phyloP scores from a whole-genome alignment of 2,329 filamentous ascomycete genomes.

The Aspergillus sp. region DNA sequence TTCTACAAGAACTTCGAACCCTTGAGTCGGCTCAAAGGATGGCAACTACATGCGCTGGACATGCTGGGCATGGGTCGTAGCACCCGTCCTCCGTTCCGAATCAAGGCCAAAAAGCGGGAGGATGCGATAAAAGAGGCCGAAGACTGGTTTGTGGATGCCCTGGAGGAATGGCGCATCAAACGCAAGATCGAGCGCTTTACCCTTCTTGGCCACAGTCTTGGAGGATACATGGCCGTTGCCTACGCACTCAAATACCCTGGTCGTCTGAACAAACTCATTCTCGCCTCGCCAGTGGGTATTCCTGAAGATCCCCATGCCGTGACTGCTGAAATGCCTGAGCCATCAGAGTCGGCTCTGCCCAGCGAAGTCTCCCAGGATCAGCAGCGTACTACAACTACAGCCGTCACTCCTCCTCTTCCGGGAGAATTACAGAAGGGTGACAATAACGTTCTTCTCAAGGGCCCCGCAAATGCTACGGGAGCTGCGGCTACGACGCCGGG shows the following conservation, averaged over 20 bases:
- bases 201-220: slow-evolving; percentile 83
- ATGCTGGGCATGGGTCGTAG: slow-evolving; percentile 93
- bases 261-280: slow-evolving; percentile 87
- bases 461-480: slow-evolving; percentile 27
- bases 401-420: slow-evolving; percentile 12
- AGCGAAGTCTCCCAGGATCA: slow-evolving; percentile 78
- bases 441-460: slow-evolving; percentile 48
- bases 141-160: slow-evolving; percentile 88
- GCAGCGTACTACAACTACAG: slow-evolving; percentile 30
- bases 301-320: slow-evolving; percentile 91
- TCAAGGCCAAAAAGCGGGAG: slow-evolving; percentile 72
- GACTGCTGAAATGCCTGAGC: slow-evolving; percentile 71
- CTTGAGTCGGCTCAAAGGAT: slow-evolving; percentile 68
- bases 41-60: slow-evolving; percentile 90
- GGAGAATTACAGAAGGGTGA: slow-evolving; percentile 28
- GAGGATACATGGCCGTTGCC: slow-evolving; percentile 88
- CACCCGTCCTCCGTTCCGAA: slow-evolving; percentile 72
- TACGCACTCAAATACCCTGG: slow-evolving; percentile 97
- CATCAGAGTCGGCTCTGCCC: slow-evolving; percentile 62
- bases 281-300: slow-evolving; percentile 89
- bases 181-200: slow-evolving; percentile 91
- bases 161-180: slow-evolving; percentile 91
- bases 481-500: slow-evolving; percentile 21
- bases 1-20: slow-evolving; percentile 98
- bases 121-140: slow-evolving; percentile 83